These are phyloP conservation scores for Golubevia pallescens DNA, from an alignment of 1,284 basidiomycete genomes.

Conservation along the genomic window DNA sequence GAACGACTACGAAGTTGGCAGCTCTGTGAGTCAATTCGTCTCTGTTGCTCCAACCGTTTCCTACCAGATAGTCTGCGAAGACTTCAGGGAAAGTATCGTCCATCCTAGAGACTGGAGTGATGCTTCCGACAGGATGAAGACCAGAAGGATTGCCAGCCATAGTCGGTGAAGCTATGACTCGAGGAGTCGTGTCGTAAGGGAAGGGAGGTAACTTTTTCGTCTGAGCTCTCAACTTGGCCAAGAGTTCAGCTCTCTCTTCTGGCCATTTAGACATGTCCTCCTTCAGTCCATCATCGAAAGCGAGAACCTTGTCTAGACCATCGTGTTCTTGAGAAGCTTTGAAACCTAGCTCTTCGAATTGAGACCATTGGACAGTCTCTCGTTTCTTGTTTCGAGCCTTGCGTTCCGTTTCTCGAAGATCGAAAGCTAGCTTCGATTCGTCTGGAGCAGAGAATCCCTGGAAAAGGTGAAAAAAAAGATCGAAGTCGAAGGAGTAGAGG, in stretches of 20 bases:
- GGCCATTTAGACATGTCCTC: slow-evolving; percentile 48
- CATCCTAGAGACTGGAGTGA: slow-evolving; percentile 33
- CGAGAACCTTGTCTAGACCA: slow-evolving; percentile 33
- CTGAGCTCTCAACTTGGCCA: slow-evolving; percentile 20
- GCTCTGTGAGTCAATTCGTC: slow-evolving; percentile 57
- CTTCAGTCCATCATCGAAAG: slow-evolving; percentile 48
- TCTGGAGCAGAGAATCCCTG: slow-evolving; percentile 52
- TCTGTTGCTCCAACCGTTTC: slow-evolving; percentile 59
- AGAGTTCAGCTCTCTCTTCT: slow-evolving; percentile 15
- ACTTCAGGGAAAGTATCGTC: slow-evolving; percentile 59
- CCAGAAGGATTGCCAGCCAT: background rate
- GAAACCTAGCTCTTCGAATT: slow-evolving; percentile 48
- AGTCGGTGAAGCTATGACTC: slow-evolving; percentile 28
- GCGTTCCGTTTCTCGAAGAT: slow-evolving; percentile 49
- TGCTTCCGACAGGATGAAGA: background rate
- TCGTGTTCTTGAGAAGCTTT: slow-evolving; percentile 21
- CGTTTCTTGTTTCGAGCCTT: slow-evolving; percentile 22
- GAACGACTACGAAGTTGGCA: slow-evolving; percentile 59
- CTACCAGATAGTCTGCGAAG: slow-evolving; percentile 56
- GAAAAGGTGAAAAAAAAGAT: background rate
- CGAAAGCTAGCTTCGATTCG: slow-evolving; percentile 46
- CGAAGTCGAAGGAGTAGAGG: background rate
- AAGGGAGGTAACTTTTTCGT: slow-evolving; percentile 40
- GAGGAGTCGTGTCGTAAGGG: slow-evolving; percentile 44
- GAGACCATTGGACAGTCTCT: slow-evolving; percentile 48